phyloP scores from a whole-genome alignment of 2,329 filamentous ascomycete species.

The Pseudocercospora musae region DNA sequence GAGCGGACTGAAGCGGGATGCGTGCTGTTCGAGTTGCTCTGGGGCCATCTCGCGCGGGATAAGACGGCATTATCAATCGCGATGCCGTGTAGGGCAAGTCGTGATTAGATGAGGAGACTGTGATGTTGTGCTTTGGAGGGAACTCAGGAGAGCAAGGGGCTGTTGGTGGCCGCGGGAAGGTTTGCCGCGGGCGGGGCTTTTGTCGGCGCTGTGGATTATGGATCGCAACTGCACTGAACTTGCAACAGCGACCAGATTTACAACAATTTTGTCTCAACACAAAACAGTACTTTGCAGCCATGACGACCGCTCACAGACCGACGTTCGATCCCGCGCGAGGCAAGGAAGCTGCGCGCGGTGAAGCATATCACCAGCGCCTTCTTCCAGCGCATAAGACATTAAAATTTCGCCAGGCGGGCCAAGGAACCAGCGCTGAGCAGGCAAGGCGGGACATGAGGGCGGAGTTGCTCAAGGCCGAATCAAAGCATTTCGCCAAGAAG shows the following conservation, averaged over 20 bases:
- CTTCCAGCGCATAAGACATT: constrained; percentile 90
- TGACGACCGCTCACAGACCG: constrained; percentile 67
- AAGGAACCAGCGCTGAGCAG: constrained; percentile 76
- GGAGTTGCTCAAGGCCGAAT: constrained; percentile 85
- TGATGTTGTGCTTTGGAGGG: not conserved
- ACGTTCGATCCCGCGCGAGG: constrained; percentile 95
- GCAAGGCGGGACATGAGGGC: constrained; percentile 76
- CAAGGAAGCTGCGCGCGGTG: constrained; percentile 89
- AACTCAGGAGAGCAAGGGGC: not conserved
- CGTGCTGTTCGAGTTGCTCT: not conserved
- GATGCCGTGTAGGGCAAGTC: too few relatives aligned
- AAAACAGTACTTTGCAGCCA: constrained; percentile 28
- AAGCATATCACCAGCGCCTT: constrained; percentile 93
- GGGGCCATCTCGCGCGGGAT: not conserved
- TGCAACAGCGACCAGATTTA: not conserved
- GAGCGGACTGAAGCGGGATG: not conserved
- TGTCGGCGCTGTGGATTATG: not conserved
- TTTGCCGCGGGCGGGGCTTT: not conserved
- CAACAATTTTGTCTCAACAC: not conserved
- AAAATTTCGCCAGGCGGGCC: constrained; percentile 84
- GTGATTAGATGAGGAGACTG: not conserved
- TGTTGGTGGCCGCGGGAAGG: not conserved
- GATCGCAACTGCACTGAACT: not conserved
- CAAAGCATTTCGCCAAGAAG: constrained; percentile 81
- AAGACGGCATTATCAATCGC: too few relatives aligned